Evolutionary conservation across 2,329 filamentous ascomycete genomes (phyloP).

Genomic region (Ceratocystis harringtonii): DNA sequence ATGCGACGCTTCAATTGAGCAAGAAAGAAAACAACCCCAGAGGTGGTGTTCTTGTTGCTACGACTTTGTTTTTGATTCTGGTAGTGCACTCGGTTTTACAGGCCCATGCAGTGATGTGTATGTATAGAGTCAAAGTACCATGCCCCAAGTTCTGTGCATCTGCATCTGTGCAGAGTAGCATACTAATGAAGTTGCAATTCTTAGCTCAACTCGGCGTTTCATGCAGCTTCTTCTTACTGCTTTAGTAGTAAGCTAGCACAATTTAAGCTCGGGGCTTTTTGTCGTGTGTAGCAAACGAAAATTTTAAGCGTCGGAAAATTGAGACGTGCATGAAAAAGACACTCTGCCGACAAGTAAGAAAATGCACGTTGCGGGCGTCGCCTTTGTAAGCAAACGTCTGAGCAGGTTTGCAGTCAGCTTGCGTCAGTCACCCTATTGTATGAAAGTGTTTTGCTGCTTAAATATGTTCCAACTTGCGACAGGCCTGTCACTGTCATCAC

Average conservation of each 20-base stretch:
- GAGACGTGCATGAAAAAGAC: conserved; percentile 1
- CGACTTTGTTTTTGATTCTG: neutral
- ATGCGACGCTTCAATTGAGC: neutral
- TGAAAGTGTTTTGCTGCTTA: neutral
- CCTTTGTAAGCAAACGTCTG: neutral
- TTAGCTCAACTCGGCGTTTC: conserved; percentile 1
- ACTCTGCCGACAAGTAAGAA: neutral
- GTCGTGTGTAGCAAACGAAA: neutral
- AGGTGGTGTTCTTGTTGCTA: neutral
- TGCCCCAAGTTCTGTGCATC: neutral
- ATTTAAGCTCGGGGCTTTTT: conserved; percentile 4
- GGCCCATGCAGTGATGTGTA: neutral
- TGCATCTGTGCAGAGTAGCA: neutral
- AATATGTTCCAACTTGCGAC: too few relatives aligned
- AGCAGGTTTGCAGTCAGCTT: neutral
- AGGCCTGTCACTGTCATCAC: too few relatives aligned
- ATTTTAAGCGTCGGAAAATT: conserved; percentile 7
- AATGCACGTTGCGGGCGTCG: neutral
- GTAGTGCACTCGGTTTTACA: neutral
- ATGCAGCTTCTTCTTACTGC: neutral
- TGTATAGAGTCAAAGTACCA: neutral
- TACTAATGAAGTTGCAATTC: neutral
- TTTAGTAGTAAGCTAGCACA: neutral
- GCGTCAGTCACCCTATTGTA: neutral
- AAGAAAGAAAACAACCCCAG: neutral